Evolutionary conservation across 225 moss, liverwort and hornwort species (phyloP).

Genomic region (Polytrichum commune): DNA sequence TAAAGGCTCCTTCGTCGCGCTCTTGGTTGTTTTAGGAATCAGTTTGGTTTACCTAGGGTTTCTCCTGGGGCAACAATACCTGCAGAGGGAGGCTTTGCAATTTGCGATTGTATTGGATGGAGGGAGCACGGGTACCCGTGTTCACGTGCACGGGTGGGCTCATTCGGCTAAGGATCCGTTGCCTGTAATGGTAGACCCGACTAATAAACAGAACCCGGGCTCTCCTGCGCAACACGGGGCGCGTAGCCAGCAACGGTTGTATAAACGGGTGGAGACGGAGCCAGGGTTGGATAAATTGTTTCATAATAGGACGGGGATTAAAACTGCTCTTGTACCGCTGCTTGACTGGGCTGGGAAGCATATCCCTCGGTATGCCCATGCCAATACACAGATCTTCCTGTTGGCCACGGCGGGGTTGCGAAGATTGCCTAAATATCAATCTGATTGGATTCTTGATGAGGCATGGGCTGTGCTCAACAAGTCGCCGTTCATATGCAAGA

Average conservation of each 20-base stretch:
- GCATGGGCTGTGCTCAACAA: constrained; percentile 57
- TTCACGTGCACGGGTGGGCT: constrained; percentile 95
- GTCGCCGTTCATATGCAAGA: constrained; percentile 72
- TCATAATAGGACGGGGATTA: constrained; percentile 70
- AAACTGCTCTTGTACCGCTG: constrained; percentile 61
- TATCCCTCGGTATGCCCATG: constrained; percentile 65
- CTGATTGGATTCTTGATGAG: constrained; percentile 82
- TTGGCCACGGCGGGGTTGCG: constrained; percentile 91
- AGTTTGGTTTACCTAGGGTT: constrained; percentile 55
- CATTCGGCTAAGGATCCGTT: constrained; percentile 66
- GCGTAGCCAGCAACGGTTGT: constrained; percentile 66
- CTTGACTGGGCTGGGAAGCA: constrained; percentile 85
- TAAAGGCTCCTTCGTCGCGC: constrained; percentile 45
- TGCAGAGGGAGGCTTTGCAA: constrained; percentile 53
- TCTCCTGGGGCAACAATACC: constrained; percentile 47
- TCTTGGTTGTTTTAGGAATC: constrained; percentile 34
- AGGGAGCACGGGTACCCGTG: constrained; percentile 89
- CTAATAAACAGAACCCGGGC: constrained; percentile 40
- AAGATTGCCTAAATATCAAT: constrained; percentile 53
- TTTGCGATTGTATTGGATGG: constrained; percentile 94
- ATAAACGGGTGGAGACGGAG: constrained; percentile 95
- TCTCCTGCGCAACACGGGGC: constrained; percentile 49
- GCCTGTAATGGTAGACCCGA: constrained; percentile 83
- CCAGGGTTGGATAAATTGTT: constrained; percentile 85
- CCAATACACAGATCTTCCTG: constrained; percentile 77